Evolutionary conservation across 345 rosid genomes (phyloP).

Genomic region (Geranium brycei): DNA sequence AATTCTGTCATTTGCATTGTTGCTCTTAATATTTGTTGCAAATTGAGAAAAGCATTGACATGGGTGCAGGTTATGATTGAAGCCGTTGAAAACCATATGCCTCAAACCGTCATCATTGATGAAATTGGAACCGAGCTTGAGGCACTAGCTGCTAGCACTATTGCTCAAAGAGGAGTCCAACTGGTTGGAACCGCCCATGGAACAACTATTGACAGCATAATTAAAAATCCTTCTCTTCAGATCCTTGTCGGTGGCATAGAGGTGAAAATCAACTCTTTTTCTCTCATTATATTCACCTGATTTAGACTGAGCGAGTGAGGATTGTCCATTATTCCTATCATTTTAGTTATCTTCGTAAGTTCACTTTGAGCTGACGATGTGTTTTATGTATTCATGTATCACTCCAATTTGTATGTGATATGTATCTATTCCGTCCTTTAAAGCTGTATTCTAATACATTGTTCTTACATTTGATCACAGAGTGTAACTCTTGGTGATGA

Average conservation of each 20-base stretch:
- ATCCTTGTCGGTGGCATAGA: constrained; percentile 89
- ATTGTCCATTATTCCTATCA: neutral
- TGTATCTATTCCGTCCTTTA: neutral
- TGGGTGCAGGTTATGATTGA: constrained; percentile 78
- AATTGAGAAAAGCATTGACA: neutral
- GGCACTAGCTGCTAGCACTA: constrained; percentile 94
- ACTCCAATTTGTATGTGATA: too few relatives aligned
- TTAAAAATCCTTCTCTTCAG: constrained; percentile 86
- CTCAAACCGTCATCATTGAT: constrained; percentile 80
- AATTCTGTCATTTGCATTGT: constrained; percentile 1
- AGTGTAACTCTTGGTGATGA: constrained; percentile 95
- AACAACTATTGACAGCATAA: constrained; percentile 75
- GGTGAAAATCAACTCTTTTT: constrained; percentile 29
- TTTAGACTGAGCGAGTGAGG: neutral
- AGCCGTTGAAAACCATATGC: constrained; percentile 99
- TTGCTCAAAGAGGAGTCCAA: constrained; percentile 97
- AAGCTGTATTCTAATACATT: neutral
- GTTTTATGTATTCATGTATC: too few relatives aligned
- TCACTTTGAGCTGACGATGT: neutral
- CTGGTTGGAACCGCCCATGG: constrained; percentile 96
- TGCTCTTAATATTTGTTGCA: neutral
- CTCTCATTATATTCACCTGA: neutral
- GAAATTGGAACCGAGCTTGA: constrained; percentile 97
- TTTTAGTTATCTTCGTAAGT: neutral
- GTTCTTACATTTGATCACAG: constrained; percentile 23